These are phyloP conservation scores for Chaetomium tenue DNA, from an alignment of 495 filamentous ascomycete genomes.

Conservation along the genomic window DNA sequence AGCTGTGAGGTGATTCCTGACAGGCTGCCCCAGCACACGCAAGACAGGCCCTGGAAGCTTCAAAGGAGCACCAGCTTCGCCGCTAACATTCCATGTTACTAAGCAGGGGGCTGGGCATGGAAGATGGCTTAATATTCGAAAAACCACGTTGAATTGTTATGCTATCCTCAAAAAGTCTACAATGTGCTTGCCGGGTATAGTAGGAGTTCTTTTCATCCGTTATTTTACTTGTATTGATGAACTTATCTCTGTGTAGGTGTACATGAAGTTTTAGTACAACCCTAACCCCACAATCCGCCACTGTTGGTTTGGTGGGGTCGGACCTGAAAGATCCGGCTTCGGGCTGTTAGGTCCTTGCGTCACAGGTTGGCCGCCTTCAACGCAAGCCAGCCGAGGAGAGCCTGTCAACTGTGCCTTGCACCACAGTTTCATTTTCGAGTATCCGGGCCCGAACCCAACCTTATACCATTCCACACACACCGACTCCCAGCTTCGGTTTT, in stretches of 20 bases:
- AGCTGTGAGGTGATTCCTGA: neutral
- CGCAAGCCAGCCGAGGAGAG: neutral
- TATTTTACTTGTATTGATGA: too few species aligned
- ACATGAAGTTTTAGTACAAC: neutral
- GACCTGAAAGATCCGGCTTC: conserved; percentile 14
- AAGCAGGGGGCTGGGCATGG: neutral
- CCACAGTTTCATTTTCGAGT: neutral
- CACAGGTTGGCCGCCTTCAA: conserved; percentile 8
- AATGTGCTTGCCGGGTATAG: too few species aligned
- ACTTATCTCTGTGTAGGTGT: too few species aligned
- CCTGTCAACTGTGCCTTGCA: neutral
- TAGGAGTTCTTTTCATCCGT: too few species aligned
- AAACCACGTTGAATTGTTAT: too few species aligned
- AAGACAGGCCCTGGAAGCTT: neutral
- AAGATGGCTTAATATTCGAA: too few species aligned
- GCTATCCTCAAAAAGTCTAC: too few species aligned
- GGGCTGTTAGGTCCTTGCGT: conserved; percentile 18
- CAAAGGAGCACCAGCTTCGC: neutral
- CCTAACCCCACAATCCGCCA: conserved; percentile 1
- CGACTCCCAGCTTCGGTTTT: neutral
- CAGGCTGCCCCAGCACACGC: conserved; percentile 14
- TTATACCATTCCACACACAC: neutral
- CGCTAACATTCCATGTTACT: neutral
- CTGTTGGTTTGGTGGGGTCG: neutral
- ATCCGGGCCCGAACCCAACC: neutral